Conservation (phyloP, 352 stramenopile genomes). For the Globisporangium cylindrosporum region DNA sequence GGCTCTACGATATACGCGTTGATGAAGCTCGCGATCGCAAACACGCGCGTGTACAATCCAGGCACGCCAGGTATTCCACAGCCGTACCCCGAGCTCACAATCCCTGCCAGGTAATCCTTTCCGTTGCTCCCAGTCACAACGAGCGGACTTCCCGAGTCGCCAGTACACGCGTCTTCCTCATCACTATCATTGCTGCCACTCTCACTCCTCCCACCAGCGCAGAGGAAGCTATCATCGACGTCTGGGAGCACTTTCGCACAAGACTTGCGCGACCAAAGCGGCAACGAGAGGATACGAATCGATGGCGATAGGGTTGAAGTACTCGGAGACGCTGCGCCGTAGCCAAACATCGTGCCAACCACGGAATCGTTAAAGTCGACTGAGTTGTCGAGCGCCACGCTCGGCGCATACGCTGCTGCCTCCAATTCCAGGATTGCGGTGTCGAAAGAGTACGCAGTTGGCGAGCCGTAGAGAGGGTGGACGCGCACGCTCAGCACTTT, state of each 20-base stretch:
- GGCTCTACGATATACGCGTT: conserved; percentile 4
- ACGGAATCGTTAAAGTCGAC: neutral
- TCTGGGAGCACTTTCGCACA: conserved; percentile 7
- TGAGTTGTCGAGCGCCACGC: conserved; percentile 3
- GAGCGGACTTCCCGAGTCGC: neutral
- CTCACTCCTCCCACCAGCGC: neutral
- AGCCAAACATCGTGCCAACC: conserved; percentile 2
- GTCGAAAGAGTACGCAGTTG: conserved; percentile 1
- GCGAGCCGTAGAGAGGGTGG: conserved; percentile 1
- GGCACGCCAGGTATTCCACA: neutral
- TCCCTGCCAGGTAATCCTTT: neutral
- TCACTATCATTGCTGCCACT: neutral
- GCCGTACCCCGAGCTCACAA: conserved; percentile 4
- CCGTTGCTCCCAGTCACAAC: neutral
- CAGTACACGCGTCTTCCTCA: conserved; percentile 4
- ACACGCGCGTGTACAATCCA: neutral
- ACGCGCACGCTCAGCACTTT: conserved; percentile 2
- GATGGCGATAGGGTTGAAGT: neutral
- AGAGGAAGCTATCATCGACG: conserved; percentile 3
- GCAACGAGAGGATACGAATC: neutral
- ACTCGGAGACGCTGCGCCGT: neutral
- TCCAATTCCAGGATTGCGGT: neutral
- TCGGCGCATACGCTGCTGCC: neutral
- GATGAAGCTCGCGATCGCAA: neutral
- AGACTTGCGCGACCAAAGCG: neutral